phyloP scores from a whole-genome alignment of 306 rosid genomes.

The Aeschynomene evenia region DNA sequence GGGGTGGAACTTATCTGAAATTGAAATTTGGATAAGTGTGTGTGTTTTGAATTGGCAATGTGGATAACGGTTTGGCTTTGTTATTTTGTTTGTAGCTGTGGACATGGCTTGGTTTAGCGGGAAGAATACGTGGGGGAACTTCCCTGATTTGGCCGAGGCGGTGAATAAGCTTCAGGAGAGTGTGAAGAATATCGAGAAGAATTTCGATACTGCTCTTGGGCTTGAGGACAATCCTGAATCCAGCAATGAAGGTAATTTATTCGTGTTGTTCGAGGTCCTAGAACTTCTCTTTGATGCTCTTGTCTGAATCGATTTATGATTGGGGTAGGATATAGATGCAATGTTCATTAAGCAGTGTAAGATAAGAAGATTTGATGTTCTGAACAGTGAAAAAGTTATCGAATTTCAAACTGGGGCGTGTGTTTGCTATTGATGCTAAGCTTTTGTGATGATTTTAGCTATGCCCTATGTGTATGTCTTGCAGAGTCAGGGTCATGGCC shows the following conservation, averaged over 20 bases:
- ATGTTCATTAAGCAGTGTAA: background rate
- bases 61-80: background rate
- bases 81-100: constrained; percentile 26
- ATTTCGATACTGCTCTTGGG: constrained; percentile 92
- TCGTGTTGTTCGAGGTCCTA: constrained; percentile 9
- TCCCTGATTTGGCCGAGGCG: constrained; percentile 94
- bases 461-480: constrained; percentile 33
- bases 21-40: background rate
- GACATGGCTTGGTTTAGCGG: constrained; percentile 94
- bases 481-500: constrained; percentile 80
- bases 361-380: background rate
- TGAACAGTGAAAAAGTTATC: background rate
- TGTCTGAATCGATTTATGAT: background rate
- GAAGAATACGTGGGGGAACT: constrained; percentile 77
- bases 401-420: background rate
- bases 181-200: constrained; percentile 96
- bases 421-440: constrained; percentile 6
- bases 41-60: background rate
- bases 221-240: constrained; percentile 73
- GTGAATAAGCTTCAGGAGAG: constrained; percentile 99
- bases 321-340: constrained; percentile 5
- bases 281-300: constrained; percentile 6
- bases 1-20: constrained; percentile 26
- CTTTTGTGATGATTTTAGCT: constrained; percentile 28
- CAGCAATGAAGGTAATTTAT: constrained; percentile 74